Percentiles rank a stretch among this genome's conserved stretches.
Evolutionary conservation across 2,329 filamentous ascomycete genomes (phyloP).

Genomic region (Neocatenulostroma microsporum): DNA sequence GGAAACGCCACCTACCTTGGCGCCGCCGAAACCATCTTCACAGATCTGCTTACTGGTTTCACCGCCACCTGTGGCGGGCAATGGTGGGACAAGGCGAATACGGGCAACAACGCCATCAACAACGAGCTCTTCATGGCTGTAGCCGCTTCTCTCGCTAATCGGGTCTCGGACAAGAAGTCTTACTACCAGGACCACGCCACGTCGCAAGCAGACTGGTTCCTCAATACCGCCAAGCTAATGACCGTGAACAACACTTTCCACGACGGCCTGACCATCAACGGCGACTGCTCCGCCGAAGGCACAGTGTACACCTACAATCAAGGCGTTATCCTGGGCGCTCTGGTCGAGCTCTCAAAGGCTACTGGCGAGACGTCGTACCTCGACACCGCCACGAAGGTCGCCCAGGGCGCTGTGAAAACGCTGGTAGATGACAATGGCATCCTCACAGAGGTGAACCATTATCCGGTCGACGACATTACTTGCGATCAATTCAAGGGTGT

Average conservation of each 20-base stretch:
- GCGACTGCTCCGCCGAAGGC: not conserved
- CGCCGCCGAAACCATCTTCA: constrained; percentile 44
- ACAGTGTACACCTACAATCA: constrained; percentile 46
- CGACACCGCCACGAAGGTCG: constrained; percentile 31
- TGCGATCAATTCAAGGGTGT: constrained; percentile 65
- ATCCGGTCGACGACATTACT: constrained; percentile 24
- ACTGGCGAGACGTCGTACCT: constrained; percentile 28
- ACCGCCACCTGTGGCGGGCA: constrained; percentile 43
- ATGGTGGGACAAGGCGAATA: constrained; percentile 41
- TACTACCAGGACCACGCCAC: constrained; percentile 42
- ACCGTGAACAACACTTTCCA: constrained; percentile 46
- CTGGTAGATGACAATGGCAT: constrained; percentile 35
- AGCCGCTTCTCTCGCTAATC: constrained; percentile 50
- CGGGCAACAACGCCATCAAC: constrained; percentile 47
- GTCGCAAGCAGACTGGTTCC: constrained; percentile 47
- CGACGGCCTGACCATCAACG: constrained; percentile 45
- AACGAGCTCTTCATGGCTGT: constrained; percentile 51
- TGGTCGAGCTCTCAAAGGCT: constrained; percentile 46
- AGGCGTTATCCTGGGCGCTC: constrained; percentile 52
- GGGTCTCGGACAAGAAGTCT: constrained; percentile 29
- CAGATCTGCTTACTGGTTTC: constrained; percentile 38
- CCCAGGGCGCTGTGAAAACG: constrained; percentile 32
- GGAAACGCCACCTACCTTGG: constrained; percentile 38
- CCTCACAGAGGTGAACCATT: constrained; percentile 27
- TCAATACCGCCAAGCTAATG: constrained; percentile 43